A percentile compares a stretch with the other conserved stretches of the same genome.
Evolutionary conservation across 345 rosid species (phyloP).

Genomic region (Pugionium dolabratum): DNA sequence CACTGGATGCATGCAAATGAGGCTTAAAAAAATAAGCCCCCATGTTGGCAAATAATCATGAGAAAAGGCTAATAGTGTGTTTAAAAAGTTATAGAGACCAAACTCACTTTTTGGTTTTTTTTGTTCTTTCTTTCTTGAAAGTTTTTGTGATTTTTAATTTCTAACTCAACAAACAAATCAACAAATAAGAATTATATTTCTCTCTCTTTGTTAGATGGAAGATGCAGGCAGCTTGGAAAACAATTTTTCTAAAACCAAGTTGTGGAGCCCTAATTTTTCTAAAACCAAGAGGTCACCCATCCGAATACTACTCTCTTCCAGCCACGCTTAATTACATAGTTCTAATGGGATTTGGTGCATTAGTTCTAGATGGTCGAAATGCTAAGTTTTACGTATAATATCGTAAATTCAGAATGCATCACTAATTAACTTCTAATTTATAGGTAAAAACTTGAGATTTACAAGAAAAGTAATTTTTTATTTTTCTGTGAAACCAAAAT

Average conservation of each 20-base stretch:
- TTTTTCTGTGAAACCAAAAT: conserved; percentile 1
- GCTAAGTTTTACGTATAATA: too few species aligned
- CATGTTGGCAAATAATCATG: conserved; percentile 45
- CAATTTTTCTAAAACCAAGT: not conserved
- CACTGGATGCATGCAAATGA: conserved; percentile 47
- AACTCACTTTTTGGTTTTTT: conserved; percentile 25
- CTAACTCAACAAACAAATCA: conserved; percentile 27
- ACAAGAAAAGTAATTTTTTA: not conserved
- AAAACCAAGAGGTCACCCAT: too few species aligned
- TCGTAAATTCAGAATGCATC: too few species aligned
- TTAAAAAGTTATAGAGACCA: conserved; percentile 38
- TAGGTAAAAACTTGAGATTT: not conserved
- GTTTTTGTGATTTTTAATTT: not conserved
- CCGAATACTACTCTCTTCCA: too few species aligned
- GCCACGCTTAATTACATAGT: too few species aligned
- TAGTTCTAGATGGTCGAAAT: too few species aligned
- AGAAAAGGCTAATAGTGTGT: conserved; percentile 41
- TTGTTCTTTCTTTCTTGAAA: conserved; percentile 23
- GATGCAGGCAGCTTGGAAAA: conserved; percentile 19
- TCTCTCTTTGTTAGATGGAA: conserved; percentile 9
- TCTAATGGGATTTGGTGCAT: too few species aligned
- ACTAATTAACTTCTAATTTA: not conserved
- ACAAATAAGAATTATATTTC: conserved; percentile 9
- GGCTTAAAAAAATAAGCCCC: conserved; percentile 39
- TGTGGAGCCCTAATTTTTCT: not conserved